phyloP scores from a whole-genome alignment of 2,329 filamentous ascomycete species.

The Aspergillus oerlinghausenensis region DNA sequence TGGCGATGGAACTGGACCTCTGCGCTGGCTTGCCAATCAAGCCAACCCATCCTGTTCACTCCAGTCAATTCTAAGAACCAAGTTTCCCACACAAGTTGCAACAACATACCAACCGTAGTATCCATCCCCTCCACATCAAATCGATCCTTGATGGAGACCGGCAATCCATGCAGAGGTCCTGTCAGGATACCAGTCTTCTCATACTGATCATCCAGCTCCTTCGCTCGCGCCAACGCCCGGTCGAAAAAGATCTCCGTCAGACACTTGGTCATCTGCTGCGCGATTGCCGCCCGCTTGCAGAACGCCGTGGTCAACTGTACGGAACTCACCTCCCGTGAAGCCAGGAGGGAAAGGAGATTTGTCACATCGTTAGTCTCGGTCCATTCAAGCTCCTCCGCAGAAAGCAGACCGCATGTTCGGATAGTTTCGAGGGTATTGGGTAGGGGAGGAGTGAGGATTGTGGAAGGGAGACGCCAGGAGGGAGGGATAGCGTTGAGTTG shows the following conservation, averaged over 20 bases:
- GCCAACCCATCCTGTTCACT: slow-evolving; percentile 44
- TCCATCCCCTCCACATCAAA: slow-evolving; percentile 47
- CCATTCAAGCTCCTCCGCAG: slow-evolving; percentile 17
- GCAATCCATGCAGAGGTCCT: slow-evolving; percentile 62
- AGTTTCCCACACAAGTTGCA: neutral
- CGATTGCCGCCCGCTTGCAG: slow-evolving; percentile 17
- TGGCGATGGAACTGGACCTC: slow-evolving; percentile 23
- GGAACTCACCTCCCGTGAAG: slow-evolving; percentile 6
- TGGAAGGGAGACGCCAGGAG: slow-evolving; percentile 18
- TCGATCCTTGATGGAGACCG: slow-evolving; percentile 63
- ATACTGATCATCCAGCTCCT: slow-evolving; percentile 48
- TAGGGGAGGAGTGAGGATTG: slow-evolving; percentile 2
- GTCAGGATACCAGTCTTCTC: slow-evolving; percentile 44
- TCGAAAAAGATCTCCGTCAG: slow-evolving; percentile 46
- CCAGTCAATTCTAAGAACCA: neutral
- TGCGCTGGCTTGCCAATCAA: slow-evolving; percentile 25
- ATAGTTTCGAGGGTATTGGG: slow-evolving; percentile 15
- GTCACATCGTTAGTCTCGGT: slow-evolving; percentile 18
- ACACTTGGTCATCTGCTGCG: slow-evolving; percentile 17
- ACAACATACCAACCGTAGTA: slow-evolving; percentile 22
- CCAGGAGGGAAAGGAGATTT: slow-evolving; percentile 12
- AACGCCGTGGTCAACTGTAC: slow-evolving; percentile 16
- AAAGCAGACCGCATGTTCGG: slow-evolving; percentile 16
- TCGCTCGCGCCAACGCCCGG: slow-evolving; percentile 48
- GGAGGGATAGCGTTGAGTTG: slow-evolving; percentile 18